A percentile compares a stretch with the other conserved stretches of the same genome.
Evolutionary conservation across 345 rosid genomes (phyloP).

Genomic region (Salix exigua): DNA sequence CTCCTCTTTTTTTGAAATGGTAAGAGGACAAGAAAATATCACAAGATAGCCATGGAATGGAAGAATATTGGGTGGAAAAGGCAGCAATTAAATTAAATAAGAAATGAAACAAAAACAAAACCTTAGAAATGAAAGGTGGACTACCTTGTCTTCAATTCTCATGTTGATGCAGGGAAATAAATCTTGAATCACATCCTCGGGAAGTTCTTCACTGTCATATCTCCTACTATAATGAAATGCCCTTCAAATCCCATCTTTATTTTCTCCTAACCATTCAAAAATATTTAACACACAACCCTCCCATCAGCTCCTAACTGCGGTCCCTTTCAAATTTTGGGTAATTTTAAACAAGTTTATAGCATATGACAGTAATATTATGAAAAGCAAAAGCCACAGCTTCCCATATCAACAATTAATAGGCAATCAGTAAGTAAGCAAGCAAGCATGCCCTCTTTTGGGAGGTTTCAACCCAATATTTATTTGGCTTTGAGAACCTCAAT

Average conservation of each 20-base stretch:
- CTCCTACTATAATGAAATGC: no score
- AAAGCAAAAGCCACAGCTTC: background rate
- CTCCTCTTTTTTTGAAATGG: background rate
- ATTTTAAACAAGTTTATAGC: background rate
- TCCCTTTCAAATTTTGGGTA: background rate
- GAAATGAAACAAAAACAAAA: background rate
- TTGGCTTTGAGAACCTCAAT: slow-evolving; percentile 63
- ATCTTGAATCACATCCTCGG: no score
- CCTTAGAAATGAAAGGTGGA: background rate
- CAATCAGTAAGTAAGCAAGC: no score
- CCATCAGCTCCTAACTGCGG: background rate
- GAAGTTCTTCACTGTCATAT: no score
- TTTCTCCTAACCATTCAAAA: background rate
- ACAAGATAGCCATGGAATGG: background rate
- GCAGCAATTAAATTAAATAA: background rate
- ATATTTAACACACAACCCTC: background rate
- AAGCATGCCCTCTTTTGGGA: slow-evolving; percentile 76
- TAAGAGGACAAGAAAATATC: background rate
- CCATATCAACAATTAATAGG: background rate
- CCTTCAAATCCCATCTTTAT: background rate
- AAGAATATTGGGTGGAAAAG: background rate
- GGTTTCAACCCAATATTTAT: slow-evolving; percentile 73
- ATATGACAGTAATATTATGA: background rate
- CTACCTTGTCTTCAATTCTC: slow-evolving; percentile 2
- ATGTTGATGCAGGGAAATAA: background rate